These are phyloP conservation scores for Saccharomycopsis guyanensis DNA, from an alignment of 805 yeast genomes.

Conservation along the genomic window DNA sequence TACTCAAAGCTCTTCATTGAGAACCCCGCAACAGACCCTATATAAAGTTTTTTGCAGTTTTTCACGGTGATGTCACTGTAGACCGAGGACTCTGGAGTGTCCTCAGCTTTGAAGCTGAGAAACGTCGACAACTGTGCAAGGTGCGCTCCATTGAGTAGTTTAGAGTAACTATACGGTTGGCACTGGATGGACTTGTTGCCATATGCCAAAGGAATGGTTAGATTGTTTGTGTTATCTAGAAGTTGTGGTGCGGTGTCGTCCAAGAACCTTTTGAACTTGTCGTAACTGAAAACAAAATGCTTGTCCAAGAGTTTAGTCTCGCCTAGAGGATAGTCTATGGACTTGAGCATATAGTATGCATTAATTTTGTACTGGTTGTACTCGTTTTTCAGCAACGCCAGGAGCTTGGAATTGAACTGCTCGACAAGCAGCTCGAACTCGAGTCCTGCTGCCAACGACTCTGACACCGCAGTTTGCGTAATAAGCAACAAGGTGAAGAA, in stretches of 20 bases:
- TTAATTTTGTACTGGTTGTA: conserved; percentile 22
- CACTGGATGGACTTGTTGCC: conserved; percentile 5
- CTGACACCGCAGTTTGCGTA: neutral
- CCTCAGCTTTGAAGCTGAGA: conserved; percentile 19
- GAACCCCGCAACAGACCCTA: conserved; percentile 46
- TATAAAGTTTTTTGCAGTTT: conserved; percentile 11
- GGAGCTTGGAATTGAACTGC: neutral
- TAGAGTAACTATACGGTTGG: conserved; percentile 24
- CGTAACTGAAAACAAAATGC: conserved; percentile 23
- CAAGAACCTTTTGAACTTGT: conserved; percentile 30
- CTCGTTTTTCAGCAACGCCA: conserved; percentile 1
- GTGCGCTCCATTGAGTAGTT: conserved; percentile 35
- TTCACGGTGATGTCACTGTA: conserved; percentile 1
- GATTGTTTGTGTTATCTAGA: conserved; percentile 36
- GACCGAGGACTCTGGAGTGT: neutral
- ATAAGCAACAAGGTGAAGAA: conserved; percentile 13
- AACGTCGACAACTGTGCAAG: conserved; percentile 36
- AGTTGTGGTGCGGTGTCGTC: conserved; percentile 35
- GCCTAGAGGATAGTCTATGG: conserved; percentile 20
- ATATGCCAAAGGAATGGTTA: conserved; percentile 23
- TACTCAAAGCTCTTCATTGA: conserved; percentile 82
- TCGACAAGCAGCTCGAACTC: neutral
- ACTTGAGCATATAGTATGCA: conserved; percentile 24
- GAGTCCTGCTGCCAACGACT: neutral
- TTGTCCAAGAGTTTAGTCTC: conserved; percentile 7